phyloP scores from a whole-genome alignment of 1,139 yeast species.

The Protomyces macrosporus region DNA sequence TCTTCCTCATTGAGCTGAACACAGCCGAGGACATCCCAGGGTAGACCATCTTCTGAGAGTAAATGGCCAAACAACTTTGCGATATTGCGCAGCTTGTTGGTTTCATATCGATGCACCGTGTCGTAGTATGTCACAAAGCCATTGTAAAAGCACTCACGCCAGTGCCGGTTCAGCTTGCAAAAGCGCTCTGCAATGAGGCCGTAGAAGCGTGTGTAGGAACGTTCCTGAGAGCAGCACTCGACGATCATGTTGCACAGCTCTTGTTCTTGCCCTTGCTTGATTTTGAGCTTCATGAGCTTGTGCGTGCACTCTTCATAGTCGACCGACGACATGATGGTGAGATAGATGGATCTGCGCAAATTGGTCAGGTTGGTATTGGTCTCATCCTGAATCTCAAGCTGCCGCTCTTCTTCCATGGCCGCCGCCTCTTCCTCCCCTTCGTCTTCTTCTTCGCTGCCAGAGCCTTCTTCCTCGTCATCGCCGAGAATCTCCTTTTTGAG shows the following conservation, averaged over 20 bases:
- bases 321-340: constrained; percentile 86
- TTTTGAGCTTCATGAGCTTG: constrained; percentile 52
- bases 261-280: constrained; percentile 37
- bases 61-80: constrained; percentile 86
- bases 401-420: constrained; percentile 30
- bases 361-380: constrained; percentile 61
- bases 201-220: constrained; percentile 78
- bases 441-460: constrained; percentile 33
- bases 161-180: constrained; percentile 47
- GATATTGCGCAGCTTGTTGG: constrained; percentile 67
- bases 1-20: constrained; percentile 63
- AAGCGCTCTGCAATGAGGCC: constrained; percentile 74
- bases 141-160: constrained; percentile 53
- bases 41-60: constrained; percentile 63
- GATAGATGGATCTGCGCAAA: constrained; percentile 68
- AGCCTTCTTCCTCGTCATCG: constrained; percentile 40
- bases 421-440: constrained; percentile 36
- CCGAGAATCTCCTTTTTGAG: constrained; percentile 48
- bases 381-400: constrained; percentile 51
- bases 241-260: constrained; percentile 69
- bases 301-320: constrained; percentile 92
- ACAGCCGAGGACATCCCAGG: constrained; percentile 53
- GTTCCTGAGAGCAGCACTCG: constrained; percentile 81
- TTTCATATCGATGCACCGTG: constrained; percentile 61
- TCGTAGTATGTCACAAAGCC: constrained; percentile 56